A percentile compares a stretch with the other conserved stretches of the same genome.
phyloP scores from a whole-genome alignment of 306 rosid genomes.

The Cyamopsis tetragonoloba region DNA sequence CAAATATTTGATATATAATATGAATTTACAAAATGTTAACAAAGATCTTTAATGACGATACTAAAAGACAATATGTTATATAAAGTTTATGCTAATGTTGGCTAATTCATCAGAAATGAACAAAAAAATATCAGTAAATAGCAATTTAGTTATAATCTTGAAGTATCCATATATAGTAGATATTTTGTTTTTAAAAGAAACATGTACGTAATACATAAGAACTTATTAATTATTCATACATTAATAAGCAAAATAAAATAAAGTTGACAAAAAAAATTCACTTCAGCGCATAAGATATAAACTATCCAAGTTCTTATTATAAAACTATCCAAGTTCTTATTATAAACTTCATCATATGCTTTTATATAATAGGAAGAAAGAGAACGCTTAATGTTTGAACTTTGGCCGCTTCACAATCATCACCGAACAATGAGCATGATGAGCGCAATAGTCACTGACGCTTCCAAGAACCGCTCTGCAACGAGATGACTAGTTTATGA shows the following conservation, averaged over 20 bases:
- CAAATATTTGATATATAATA: no score
- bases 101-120: no score
- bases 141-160: no score
- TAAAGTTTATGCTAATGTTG: no score
- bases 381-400: neutral
- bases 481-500: neutral
- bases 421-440: slow-evolving; percentile 50
- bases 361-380: neutral
- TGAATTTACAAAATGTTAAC: no score
- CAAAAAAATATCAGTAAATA: no score
- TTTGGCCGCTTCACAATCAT: slow-evolving; percentile 63
- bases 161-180: no score
- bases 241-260: neutral
- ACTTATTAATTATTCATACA: neutral
- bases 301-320: neutral
- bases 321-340: neutral
- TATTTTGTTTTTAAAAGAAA: no score
- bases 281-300: neutral
- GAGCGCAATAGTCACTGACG: slow-evolving; percentile 65
- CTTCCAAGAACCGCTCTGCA: slow-evolving; percentile 58
- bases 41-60: no score
- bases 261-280: neutral
- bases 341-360: neutral
- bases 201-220: no score
- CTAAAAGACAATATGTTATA: no score